phyloP scores from a whole-genome alignment of 1,284 basidiomycete species.

The Irpex sp. region DNA sequence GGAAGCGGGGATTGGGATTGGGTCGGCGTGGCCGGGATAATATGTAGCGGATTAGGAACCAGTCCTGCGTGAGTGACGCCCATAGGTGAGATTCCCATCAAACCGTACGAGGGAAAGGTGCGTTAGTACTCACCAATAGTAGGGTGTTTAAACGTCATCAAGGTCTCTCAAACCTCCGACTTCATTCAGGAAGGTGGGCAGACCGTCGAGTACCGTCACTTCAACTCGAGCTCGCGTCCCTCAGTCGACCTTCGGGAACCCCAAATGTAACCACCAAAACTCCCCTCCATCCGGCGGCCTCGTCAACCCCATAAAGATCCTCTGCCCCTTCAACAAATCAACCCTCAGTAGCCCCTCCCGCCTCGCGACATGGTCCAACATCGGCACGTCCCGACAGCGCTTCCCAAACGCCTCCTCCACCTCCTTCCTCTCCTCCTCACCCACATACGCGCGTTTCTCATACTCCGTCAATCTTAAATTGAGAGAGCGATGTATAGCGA shows the following conservation, averaged over 20 bases:
- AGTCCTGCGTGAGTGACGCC: background rate
- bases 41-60: conserved; percentile 1
- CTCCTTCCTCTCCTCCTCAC: background rate
- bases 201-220: background rate
- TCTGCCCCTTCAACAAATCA: background rate
- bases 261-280: background rate
- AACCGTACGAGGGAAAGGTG: background rate
- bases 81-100: background rate
- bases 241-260: background rate
- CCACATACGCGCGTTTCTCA: background rate
- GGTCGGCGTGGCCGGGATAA: background rate
- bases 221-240: no score
- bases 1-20: background rate
- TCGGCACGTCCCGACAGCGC: background rate
- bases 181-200: background rate
- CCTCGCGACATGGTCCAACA: background rate
- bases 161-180: background rate
- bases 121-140: background rate
- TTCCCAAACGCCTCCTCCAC: conserved; percentile 1
- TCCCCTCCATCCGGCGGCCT: background rate
- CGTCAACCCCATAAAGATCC: conserved; percentile 1
- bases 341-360: background rate
- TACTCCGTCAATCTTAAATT: background rate
- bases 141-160: background rate
- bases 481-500: background rate